These are phyloP conservation scores for Brasilioporus rufonigricans DNA, from an alignment of 768 basidiomycete species.

Conservation along the genomic window DNA sequence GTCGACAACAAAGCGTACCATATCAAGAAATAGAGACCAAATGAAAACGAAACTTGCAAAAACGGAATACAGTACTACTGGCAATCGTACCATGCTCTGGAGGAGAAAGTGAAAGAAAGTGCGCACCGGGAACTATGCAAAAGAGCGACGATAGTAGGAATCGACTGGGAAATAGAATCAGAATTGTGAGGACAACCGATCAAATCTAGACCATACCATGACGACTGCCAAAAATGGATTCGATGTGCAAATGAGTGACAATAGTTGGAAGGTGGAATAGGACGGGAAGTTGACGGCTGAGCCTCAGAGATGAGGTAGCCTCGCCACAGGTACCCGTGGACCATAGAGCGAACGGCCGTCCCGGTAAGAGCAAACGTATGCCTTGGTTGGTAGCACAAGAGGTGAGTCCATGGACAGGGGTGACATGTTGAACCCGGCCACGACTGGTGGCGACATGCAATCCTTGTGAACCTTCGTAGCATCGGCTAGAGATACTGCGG, in stretches of 20 bases:
- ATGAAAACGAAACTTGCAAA: background rate
- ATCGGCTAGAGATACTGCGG: background rate
- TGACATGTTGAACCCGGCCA: background rate
- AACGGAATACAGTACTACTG: background rate
- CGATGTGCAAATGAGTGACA: too few relatives aligned
- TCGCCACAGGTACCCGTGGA: background rate
- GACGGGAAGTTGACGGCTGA: background rate
- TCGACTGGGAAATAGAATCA: background rate
- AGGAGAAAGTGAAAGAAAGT: background rate
- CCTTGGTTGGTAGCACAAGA: constrained; percentile 1
- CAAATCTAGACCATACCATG: background rate
- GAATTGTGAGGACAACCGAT: background rate
- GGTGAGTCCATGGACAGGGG: background rate
- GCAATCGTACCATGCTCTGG: too few relatives aligned
- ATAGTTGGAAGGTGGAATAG: too few relatives aligned
- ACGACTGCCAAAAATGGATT: too few relatives aligned
- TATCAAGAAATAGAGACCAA: background rate
- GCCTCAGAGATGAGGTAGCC: constrained; percentile 2
- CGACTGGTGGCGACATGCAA: background rate
- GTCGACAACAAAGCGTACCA: background rate
- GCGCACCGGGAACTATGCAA: constrained; percentile 1
- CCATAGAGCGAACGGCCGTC: constrained; percentile 1
- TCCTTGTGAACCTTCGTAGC: background rate
- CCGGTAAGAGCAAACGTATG: background rate
- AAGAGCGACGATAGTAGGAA: constrained; percentile 16